Base-by-base conservation (phyloP, 1,139 yeast genomes). In the Yamadazyma epiphylla region DNA sequence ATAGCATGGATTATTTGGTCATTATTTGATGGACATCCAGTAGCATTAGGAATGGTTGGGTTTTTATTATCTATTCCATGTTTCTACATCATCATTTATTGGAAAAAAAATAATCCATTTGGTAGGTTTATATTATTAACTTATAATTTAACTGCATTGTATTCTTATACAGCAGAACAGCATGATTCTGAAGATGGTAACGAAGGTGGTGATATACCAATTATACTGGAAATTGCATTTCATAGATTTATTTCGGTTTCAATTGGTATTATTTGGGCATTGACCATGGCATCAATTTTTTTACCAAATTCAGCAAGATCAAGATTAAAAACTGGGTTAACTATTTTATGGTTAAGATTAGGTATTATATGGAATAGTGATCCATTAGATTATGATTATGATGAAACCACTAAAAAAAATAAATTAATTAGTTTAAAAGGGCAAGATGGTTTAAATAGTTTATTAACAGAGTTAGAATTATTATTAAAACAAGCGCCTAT, bases 341-440 rank as follows among this genome's bases (percentile, higher is more conserved):
- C 87, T 0, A 60, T 79, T 1, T 61, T 84, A 17, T 86, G 95
- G 95, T 58, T 86, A 26, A 61, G 88, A 31, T 67, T 86, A 67
- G 95, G 95, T 0, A 68, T 85, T 17, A 70, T 80, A n/a, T 85
- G 95, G 95, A 80, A 80, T 43, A 64, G 79, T 42, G 62, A 58
- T 37, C 72, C 72, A 4, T 50, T 68, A 35, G 71, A 63, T 25
- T 64, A 60, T 36, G 38, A 35, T 20, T 45, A 35, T 25, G 51
- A 53, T 14, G 25, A 31, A 9, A 32, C 20, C 4, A 35, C 38
- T 12, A 38, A 39, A 3, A 39, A 41, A 4, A 36, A 45, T 29
- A 38, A 42, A 17, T 55, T 77, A 8, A 57, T 64, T 21, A 84
- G 85, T 0, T 53, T 78, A 22, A 66, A 70, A 33, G 81, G 77